Evolutionary conservation across 768 basidiomycete genomes (phyloP), one percentile per base, ranked within the genome.

Genomic region (Lanmaoa pseudosensibilis): DNA sequence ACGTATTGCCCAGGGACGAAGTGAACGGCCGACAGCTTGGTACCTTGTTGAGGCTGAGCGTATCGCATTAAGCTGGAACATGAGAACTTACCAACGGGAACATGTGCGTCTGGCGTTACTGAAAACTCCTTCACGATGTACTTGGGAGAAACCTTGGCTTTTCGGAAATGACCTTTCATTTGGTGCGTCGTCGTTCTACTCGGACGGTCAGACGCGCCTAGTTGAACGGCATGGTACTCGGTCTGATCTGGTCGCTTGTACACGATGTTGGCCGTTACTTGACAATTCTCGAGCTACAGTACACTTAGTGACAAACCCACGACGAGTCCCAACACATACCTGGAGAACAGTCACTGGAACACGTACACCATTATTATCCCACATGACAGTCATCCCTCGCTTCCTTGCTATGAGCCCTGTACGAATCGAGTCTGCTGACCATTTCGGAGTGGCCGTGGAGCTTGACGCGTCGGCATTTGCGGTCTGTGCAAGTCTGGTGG

Each of bases 1-100:
- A 98, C 92, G 67, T 80, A 93, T 70, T 99, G 97, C 0, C 97
- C 97, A 0, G 97, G 97, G 9, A 98, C 97, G 65, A 96, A 98
- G 72, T 99, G 97, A 41, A 90, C 80, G 0, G 94, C 93, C 46
- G 90, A 94, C 38, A 99, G 67, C 13, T 85, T 89, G 0, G 95
- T 94, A 32, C 96, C 94, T 95, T 40, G 21, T 40, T 11, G 12
- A 34, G 30, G 25, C 52, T 44, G 39, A 41, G 53, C 25, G 53
- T 25, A 15, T 40, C 33, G 32, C 41, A 25, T 49, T n/a, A n/a
- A 30, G 18, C 41, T 25, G 9, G 21, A 55, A 36, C 33, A 23
- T 33, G 51, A 48, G 36, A 30, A 56, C 92, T 62, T 64, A 91
- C 94, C 97, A 33, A 96, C 81, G 9, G 92, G 90, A 50, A 98